These are phyloP conservation scores for Podospora pseudoanserina DNA, from an alignment of 495 filamentous ascomycete species.

Conservation along the genomic window DNA sequence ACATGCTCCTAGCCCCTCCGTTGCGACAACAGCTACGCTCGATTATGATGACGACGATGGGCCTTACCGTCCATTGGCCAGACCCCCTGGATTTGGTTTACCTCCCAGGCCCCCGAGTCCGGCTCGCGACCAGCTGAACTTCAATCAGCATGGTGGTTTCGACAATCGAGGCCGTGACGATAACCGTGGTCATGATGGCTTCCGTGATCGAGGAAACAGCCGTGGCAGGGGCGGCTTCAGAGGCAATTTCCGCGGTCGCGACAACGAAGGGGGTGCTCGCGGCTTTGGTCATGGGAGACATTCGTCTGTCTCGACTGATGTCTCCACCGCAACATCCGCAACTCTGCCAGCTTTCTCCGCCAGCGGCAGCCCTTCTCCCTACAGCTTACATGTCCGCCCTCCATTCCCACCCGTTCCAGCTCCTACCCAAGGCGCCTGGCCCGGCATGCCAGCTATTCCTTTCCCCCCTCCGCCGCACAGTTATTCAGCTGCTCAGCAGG, in stretches of 20 bases:
- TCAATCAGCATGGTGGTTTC: neutral
- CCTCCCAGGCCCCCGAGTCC: slow-evolving; percentile 38
- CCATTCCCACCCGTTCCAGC: neutral
- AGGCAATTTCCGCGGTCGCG: slow-evolving; percentile 13
- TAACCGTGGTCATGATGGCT: slow-evolving; percentile 35
- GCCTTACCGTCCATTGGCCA: slow-evolving; percentile 63
- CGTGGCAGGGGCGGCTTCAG: slow-evolving; percentile 35
- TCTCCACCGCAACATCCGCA: slow-evolving; percentile 61
- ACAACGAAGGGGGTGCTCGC: neutral
- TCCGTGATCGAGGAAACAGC: slow-evolving; percentile 30
- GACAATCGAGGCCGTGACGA: neutral
- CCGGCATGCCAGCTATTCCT: neutral
- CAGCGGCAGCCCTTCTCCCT: neutral
- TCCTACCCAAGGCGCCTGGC: neutral
- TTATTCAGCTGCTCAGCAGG: neutral
- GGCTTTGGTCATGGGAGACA: slow-evolving; percentile 5
- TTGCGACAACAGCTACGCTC: slow-evolving; percentile 23
- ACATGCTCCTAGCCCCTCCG: slow-evolving; percentile 32
- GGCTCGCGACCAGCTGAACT: slow-evolving; percentile 24
- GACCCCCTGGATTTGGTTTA: slow-evolving; percentile 56
- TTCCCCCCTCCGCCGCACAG: neutral
- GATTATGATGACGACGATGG: slow-evolving; percentile 61
- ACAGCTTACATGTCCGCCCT: neutral
- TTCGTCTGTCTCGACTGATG: slow-evolving; percentile 40
- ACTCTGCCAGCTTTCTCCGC: slow-evolving; percentile 32